A percentile compares a stretch with the other conserved stretches of the same genome.
These are phyloP conservation scores for Wallacemonas sp. DNA, from an alignment of 208 protist species.

Conservation along the genomic window DNA sequence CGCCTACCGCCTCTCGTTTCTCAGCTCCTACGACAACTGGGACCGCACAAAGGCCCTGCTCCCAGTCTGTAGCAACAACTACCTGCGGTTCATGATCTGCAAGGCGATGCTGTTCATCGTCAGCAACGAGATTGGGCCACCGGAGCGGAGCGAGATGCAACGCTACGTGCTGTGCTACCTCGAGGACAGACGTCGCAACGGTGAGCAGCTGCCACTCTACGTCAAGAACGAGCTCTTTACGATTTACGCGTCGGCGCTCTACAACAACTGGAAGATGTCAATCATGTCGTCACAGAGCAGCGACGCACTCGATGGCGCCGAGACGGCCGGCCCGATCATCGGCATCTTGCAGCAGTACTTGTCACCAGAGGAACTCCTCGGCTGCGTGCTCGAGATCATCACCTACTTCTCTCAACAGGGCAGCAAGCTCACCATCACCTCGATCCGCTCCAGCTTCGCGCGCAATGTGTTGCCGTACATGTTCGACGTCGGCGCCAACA, in stretches of 20 bases:
- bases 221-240: constrained; percentile 66
- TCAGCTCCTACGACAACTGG: constrained; percentile 84
- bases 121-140: constrained; percentile 82
- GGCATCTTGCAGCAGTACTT: constrained; percentile 50
- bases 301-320: constrained; percentile 20
- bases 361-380: constrained; percentile 52
- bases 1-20: constrained; percentile 62
- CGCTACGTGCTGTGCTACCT: constrained; percentile 67
- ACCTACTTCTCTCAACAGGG: constrained; percentile 67
- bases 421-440: constrained; percentile 40
- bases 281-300: constrained; percentile 32
- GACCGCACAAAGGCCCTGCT: constrained; percentile 65
- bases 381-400: constrained; percentile 77
- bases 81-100: constrained; percentile 77
- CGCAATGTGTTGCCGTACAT: constrained; percentile 66
- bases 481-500: constrained; percentile 46
- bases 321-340: constrained; percentile 30
- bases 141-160: constrained; percentile 73
- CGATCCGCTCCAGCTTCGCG: constrained; percentile 44
- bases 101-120: constrained; percentile 88
- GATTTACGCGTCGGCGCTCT: constrained; percentile 70
- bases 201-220: constrained; percentile 58
- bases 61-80: constrained; percentile 51
- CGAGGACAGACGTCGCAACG: constrained; percentile 25
- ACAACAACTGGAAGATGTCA: constrained; percentile 76